These are phyloP conservation scores for Neolentinus lepideus DNA, from an alignment of 1,284 basidiomycete species.

Conservation along the genomic window DNA sequence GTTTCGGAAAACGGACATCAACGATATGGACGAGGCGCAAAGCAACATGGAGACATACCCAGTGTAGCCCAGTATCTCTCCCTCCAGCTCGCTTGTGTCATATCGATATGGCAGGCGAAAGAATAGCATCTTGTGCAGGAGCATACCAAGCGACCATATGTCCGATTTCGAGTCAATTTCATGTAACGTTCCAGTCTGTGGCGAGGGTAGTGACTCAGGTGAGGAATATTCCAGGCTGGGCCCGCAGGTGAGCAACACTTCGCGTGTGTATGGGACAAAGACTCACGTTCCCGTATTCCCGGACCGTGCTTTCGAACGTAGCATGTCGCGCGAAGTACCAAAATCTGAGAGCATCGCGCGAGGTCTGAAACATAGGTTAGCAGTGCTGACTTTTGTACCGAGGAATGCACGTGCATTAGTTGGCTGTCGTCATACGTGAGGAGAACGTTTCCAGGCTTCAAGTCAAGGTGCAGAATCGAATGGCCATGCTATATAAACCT, in stretches of 20 bases:
- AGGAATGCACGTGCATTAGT: constrained; percentile 49
- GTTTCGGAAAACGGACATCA: neutral
- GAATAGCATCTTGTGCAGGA: constrained; percentile 87
- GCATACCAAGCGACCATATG: constrained; percentile 89
- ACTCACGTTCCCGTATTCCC: constrained; percentile 91
- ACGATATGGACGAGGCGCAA: neutral
- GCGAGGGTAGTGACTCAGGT: constrained; percentile 78
- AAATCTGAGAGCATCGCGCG: constrained; percentile 91
- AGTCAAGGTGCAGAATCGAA: constrained; percentile 84
- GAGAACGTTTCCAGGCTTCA: constrained; percentile 91
- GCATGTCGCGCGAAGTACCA: constrained; percentile 88
- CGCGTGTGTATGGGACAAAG: constrained; percentile 10
- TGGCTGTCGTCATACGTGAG: constrained; percentile 89
- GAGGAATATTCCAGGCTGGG: constrained; percentile 74
- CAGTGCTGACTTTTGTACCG: constrained; percentile 1
- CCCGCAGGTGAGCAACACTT: constrained; percentile 2
- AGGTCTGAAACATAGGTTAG: constrained; percentile 35
- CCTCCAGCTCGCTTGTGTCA: constrained; percentile 55
- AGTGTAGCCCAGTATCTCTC: constrained; percentile 67
- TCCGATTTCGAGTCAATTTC: constrained; percentile 86
- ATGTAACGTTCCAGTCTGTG: constrained; percentile 54
- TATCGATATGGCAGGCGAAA: constrained; percentile 77
- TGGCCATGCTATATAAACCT: constrained; percentile 57
- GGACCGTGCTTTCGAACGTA: constrained; percentile 62
- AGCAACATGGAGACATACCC: constrained; percentile 40